Percentiles rank a stretch among this genome's conserved stretches.
phyloP scores from a whole-genome alignment of 2,329 filamentous ascomycete species.

The Sarocladium oryzae region DNA sequence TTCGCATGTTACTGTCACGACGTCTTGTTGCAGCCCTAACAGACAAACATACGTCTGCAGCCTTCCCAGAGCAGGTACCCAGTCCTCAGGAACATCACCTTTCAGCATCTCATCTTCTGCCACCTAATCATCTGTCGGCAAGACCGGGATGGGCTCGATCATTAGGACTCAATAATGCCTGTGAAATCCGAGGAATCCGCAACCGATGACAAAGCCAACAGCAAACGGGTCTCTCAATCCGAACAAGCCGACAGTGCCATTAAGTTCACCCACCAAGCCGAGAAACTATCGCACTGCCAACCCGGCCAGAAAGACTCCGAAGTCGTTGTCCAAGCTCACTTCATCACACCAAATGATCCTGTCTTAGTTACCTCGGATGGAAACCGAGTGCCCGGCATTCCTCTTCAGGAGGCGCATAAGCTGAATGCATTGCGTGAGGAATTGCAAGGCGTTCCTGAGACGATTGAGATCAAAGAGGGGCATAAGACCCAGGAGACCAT shows the following conservation, averaged over 20 bases:
- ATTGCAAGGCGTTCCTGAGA: conserved; percentile 24
- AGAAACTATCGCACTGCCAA: conserved; percentile 43
- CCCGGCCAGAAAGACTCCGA: conserved; percentile 14
- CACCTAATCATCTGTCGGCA: too few relatives aligned
- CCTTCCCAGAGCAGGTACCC: too few relatives aligned
- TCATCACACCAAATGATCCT: conserved; percentile 63
- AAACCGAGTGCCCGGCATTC: conserved; percentile 60
- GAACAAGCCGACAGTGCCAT: neutral
- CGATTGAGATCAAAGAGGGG: conserved; percentile 20
- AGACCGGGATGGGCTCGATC: neutral
- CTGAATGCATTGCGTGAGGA: conserved; percentile 58
- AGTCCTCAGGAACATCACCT: neutral
- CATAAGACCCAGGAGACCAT: conserved; percentile 20
- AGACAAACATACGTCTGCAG: too few relatives aligned
- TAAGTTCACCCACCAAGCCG: conserved; percentile 56
- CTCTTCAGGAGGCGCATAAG: conserved; percentile 62
- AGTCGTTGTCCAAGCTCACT: conserved; percentile 56
- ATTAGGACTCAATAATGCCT: neutral
- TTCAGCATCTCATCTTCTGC: too few relatives aligned
- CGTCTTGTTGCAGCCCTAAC: too few relatives aligned
- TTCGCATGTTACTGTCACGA: neutral
- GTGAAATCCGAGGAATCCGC: neutral
- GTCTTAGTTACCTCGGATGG: conserved; percentile 65
- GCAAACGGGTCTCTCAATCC: neutral
- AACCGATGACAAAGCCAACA: neutral